Conservation (phyloP, 163 green algal genomes). For the Smithsoniella earleae region DNA sequence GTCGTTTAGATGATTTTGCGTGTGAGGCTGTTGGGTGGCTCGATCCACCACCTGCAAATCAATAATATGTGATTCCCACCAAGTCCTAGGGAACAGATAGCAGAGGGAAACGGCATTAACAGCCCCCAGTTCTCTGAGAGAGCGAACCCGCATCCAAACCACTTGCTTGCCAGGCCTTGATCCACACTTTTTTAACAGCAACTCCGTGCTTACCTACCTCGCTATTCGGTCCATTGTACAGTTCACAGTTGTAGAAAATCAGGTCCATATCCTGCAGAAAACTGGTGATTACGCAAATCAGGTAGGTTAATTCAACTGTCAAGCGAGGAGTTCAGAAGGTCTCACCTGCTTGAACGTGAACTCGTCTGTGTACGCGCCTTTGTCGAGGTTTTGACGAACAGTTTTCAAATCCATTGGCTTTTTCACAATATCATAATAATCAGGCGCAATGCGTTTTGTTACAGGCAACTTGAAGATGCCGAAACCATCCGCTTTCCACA, state of each 20-base stretch:
- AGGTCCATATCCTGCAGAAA: slow-evolving; percentile 27
- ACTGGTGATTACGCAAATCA: background rate
- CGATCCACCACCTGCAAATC: background rate
- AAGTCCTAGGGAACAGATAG: background rate
- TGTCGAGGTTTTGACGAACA: slow-evolving; percentile 35
- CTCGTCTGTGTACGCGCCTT: slow-evolving; percentile 25
- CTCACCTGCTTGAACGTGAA: slow-evolving; percentile 16
- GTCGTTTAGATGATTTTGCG: background rate
- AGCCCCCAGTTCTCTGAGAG: background rate
- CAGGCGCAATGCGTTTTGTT: slow-evolving; percentile 30
- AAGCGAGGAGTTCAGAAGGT: background rate
- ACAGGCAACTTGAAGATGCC: slow-evolving; percentile 27
- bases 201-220: slow-evolving; percentile 17
- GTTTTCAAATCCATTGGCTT: slow-evolving; percentile 58
- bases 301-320: background rate
- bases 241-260: slow-evolving; percentile 31
- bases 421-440: slow-evolving; percentile 53
- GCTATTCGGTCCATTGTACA: slow-evolving; percentile 15
- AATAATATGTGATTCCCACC: background rate
- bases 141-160: background rate
- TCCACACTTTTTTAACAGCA: slow-evolving; percentile 7
- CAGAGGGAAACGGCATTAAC: background rate
- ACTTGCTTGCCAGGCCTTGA: slow-evolving; percentile 22
- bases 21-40: background rate
- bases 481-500: slow-evolving; percentile 22